Percentiles rank a stretch among this genome's conserved stretches.
Evolutionary conservation across 805 yeast genomes (phyloP).

Genomic region (Torulaspora maleeae): DNA sequence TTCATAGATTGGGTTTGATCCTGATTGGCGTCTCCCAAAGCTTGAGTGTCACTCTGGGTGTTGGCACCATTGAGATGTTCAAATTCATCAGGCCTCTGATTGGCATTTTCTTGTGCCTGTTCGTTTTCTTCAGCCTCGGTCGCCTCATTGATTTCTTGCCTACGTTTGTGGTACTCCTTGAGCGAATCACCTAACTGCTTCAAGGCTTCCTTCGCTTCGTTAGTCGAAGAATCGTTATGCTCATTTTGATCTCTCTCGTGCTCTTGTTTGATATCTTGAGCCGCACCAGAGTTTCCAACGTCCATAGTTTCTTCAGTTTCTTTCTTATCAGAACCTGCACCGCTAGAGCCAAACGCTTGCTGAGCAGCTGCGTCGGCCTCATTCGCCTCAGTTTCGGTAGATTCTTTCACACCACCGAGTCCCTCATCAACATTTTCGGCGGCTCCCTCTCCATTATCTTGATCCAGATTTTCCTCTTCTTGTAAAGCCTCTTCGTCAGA

Average conservation of each 20-base stretch:
- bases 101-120: slow-evolving; percentile 44
- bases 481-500: slow-evolving; percentile 34
- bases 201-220: slow-evolving; percentile 68
- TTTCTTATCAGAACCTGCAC: slow-evolving; percentile 57
- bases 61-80: slow-evolving; percentile 79
- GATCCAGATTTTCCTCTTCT: slow-evolving; percentile 29
- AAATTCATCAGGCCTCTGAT: slow-evolving; percentile 77
- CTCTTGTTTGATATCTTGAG: slow-evolving; percentile 43
- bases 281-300: slow-evolving; percentile 62
- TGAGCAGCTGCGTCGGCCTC: slow-evolving; percentile 57
- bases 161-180: slow-evolving; percentile 86
- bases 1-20: slow-evolving; percentile 75
- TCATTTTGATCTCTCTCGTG: slow-evolving; percentile 40
- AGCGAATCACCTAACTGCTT: slow-evolving; percentile 87
- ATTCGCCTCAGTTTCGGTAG: slow-evolving; percentile 43
- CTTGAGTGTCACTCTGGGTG: slow-evolving; percentile 79
- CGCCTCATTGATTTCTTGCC: slow-evolving; percentile 78
- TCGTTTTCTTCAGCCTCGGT: slow-evolving; percentile 46
- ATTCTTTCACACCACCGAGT: slow-evolving; percentile 47
- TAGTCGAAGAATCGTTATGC: slow-evolving; percentile 51
- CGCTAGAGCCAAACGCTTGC: slow-evolving; percentile 56
- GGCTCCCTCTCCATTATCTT: slow-evolving; percentile 36
- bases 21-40: slow-evolving; percentile 81
- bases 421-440: slow-evolving; percentile 49
- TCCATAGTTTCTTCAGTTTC: slow-evolving; percentile 54